These are phyloP conservation scores for Helenozyma rhizophorensis DNA, from an alignment of 805 yeast species.

Conservation along the genomic window DNA sequence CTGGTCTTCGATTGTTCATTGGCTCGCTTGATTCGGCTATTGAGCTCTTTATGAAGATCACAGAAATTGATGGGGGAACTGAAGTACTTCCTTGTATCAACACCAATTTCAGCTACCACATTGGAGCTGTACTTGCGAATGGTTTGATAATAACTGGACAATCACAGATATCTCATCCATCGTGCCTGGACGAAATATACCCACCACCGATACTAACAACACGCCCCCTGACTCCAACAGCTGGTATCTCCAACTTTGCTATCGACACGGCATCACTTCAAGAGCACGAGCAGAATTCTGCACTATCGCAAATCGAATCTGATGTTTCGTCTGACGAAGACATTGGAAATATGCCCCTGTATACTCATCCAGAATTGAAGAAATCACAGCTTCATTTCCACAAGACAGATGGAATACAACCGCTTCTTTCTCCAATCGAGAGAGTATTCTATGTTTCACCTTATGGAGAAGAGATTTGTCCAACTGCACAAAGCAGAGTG, in stretches of 20 bases:
- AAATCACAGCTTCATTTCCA: slow-evolving; percentile 72
- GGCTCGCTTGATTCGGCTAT: slow-evolving; percentile 84
- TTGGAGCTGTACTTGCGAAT: slow-evolving; percentile 66
- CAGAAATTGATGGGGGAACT: slow-evolving; percentile 48
- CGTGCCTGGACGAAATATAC: slow-evolving; percentile 19
- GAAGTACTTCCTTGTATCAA: slow-evolving; percentile 77
- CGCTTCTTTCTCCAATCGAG: slow-evolving; percentile 69
- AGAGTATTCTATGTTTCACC: slow-evolving; percentile 79
- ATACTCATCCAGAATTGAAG: slow-evolving; percentile 73
- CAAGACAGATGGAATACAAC: slow-evolving; percentile 49
- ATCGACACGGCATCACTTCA: background rate
- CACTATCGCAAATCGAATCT: too few species aligned
- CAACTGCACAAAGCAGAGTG: slow-evolving; percentile 64
- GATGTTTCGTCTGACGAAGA: slow-evolving; percentile 27
- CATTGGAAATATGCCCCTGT: slow-evolving; percentile 63
- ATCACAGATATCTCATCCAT: slow-evolving; percentile 89
- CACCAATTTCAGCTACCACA: slow-evolving; percentile 82
- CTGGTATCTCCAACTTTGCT: background rate
- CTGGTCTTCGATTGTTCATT: slow-evolving; percentile 76
- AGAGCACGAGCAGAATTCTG: too few species aligned
- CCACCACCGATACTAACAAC: slow-evolving; percentile 18
- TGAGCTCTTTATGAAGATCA: slow-evolving; percentile 64
- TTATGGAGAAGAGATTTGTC: slow-evolving; percentile 81
- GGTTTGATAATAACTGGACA: slow-evolving; percentile 84
- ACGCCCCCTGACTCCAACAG: slow-evolving; percentile 16